These are phyloP conservation scores for Metschnikowia gelsemii DNA, from an alignment of 805 yeast species.

Conservation along the genomic window DNA sequence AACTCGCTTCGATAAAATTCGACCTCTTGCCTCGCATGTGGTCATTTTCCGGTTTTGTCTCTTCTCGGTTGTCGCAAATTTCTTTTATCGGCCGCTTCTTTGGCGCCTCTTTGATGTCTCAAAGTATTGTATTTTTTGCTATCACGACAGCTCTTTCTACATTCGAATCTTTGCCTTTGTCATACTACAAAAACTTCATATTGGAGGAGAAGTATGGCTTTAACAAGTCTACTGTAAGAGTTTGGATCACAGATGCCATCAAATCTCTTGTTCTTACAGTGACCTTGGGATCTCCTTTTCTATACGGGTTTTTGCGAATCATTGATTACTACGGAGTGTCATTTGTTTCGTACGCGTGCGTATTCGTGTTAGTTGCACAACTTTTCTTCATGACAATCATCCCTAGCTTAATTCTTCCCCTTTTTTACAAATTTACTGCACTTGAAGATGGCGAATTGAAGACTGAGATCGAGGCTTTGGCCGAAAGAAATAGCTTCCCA, in stretches of 20 bases:
- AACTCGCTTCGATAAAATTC: constrained; percentile 54
- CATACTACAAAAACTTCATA: constrained; percentile 78
- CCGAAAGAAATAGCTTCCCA: constrained; percentile 77
- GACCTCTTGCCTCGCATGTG: constrained; percentile 49
- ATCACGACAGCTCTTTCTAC: constrained; percentile 52
- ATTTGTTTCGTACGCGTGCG: constrained; percentile 78
- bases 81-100: constrained; percentile 35
- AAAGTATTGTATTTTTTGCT: constrained; percentile 62
- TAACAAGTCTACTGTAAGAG: constrained; percentile 72
- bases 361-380: constrained; percentile 68
- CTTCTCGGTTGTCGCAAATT: constrained; percentile 48
- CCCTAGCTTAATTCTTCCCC: constrained; percentile 87
- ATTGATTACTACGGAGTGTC: constrained; percentile 75
- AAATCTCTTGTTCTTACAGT: constrained; percentile 56
- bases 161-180: constrained; percentile 61
- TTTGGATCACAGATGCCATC: constrained; percentile 72
- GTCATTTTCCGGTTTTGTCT: constrained; percentile 55
- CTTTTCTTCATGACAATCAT: constrained; percentile 69
- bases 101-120: constrained; percentile 61
- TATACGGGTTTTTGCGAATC: constrained; percentile 76
- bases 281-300: constrained; percentile 67
- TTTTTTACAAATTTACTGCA: constrained; percentile 89
- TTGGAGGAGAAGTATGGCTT: constrained; percentile 92
- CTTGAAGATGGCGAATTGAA: constrained; percentile 88
- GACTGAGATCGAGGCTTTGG: constrained; percentile 75